phyloP scores from a whole-genome alignment of 1,139 yeast genomes.

The Sugiyamaella xylanicola region DNA sequence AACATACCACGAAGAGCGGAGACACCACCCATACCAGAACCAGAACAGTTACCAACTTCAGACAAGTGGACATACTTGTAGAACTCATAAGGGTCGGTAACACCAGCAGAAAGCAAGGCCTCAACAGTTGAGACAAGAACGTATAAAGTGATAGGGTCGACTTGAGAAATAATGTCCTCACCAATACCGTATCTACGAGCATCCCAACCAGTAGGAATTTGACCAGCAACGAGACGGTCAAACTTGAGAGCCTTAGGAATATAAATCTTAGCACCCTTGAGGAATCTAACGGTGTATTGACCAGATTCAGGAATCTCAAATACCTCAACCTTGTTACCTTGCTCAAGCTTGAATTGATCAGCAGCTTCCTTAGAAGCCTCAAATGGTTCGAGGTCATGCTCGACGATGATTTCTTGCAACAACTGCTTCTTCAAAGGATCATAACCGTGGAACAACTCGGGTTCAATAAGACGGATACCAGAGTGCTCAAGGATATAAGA shows the following conservation, averaged over 20 bases:
- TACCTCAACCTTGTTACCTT: conserved; percentile 90
- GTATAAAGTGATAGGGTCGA: conserved; percentile 91
- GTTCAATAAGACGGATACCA: conserved; percentile 96
- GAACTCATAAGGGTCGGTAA: conserved; percentile 97
- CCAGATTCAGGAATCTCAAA: conserved; percentile 88
- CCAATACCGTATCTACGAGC: conserved; percentile 93
- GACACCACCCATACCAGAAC: conserved; percentile 99
- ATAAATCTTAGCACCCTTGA: conserved; percentile 88
- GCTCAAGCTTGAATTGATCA: conserved; percentile 88
- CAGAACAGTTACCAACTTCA: conserved; percentile 98
- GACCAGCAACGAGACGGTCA: conserved; percentile 97
- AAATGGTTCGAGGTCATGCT: conserved; percentile 94
- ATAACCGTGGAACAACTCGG: conserved; percentile 90
- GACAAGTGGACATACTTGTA: conserved; percentile 97
- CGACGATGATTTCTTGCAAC: conserved; percentile 92
- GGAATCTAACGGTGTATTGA: conserved; percentile 84
- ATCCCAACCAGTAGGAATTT: conserved; percentile 98
- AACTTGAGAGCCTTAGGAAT: conserved; percentile 96
- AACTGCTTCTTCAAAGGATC: conserved; percentile 91
- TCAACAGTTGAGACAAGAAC: conserved; percentile 94
- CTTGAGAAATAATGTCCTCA: conserved; percentile 90
- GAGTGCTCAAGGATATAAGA: conserved; percentile 83
- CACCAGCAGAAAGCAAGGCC: conserved; percentile 90
- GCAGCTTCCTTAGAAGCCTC: conserved; percentile 96
- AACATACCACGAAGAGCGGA: conserved; percentile 96